A percentile compares a stretch with the other conserved stretches of the same genome.
These are phyloP conservation scores for Wickerhamomyces bovis DNA, from an alignment of 805 yeast genomes.

Conservation along the genomic window DNA sequence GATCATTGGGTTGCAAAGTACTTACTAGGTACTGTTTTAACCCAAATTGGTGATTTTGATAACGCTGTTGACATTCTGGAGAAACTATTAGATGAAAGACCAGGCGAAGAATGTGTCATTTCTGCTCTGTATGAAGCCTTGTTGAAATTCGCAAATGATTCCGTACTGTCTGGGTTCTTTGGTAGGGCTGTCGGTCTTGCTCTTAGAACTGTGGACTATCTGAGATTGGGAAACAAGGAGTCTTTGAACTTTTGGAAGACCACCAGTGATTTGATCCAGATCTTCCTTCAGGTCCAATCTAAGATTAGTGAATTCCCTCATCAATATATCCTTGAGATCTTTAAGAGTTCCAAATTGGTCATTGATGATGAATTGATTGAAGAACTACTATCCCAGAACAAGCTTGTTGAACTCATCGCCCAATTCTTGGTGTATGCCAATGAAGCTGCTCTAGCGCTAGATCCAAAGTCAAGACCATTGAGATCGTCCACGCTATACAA, in stretches of 20 bases:
- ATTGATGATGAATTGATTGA: slow-evolving; percentile 25
- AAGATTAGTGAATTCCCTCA: slow-evolving; percentile 46
- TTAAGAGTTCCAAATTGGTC: slow-evolving; percentile 20
- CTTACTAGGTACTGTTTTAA: slow-evolving; percentile 58
- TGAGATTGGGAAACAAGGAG: slow-evolving; percentile 31
- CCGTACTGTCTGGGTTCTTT: slow-evolving; percentile 54
- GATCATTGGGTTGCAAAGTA: slow-evolving; percentile 58
- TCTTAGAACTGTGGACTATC: slow-evolving; percentile 38
- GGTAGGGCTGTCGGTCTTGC: slow-evolving; percentile 56
- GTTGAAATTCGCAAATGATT: slow-evolving; percentile 45
- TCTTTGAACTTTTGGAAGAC: slow-evolving; percentile 64
- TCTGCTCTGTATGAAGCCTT: slow-evolving; percentile 53
- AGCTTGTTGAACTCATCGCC: slow-evolving; percentile 31
- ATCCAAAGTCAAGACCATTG: slow-evolving; percentile 38
- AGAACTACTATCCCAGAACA: slow-evolving; percentile 18
- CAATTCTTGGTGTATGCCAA: slow-evolving; percentile 40
- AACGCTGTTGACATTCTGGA: slow-evolving; percentile 48
- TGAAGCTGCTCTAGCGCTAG: slow-evolving; percentile 38
- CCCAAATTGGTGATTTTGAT: slow-evolving; percentile 60
- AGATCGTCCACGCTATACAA: slow-evolving; percentile 59
- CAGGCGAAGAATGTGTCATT: slow-evolving; percentile 45
- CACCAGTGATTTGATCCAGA: slow-evolving; percentile 48
- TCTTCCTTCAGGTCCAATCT: slow-evolving; percentile 52
- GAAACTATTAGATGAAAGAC: slow-evolving; percentile 34
- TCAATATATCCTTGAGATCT: slow-evolving; percentile 23